Base-by-base conservation (phyloP, 2,329 filamentous ascomycete genomes). In the Aspergillus sp. region DNA sequence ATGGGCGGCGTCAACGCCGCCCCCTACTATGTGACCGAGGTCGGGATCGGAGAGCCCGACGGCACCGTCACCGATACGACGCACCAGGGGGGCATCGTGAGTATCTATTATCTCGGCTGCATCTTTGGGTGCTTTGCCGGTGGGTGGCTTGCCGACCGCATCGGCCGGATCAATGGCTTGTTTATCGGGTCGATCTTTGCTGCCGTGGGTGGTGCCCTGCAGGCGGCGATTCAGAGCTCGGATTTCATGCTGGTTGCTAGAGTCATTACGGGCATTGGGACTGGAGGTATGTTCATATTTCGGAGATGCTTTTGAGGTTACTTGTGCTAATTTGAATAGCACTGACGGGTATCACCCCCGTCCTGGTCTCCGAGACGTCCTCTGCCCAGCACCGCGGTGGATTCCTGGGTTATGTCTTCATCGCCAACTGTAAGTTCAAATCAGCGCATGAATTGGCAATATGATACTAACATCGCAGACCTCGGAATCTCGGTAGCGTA, bases 111-210 rank as follows among this genome's bases (percentile, higher is more conserved):
- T 64, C 74, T 85, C 25, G 83, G 83, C 5, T 78, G 76, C 19
- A 82, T 84, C 60, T 79, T 81, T 56, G 82, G 81, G 13, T 84
- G 82, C 66, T 83, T 84, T 64, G 69, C 76, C 11, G 82, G 82
- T 11, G 82, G 77, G 8, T 81, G 80, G 79, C 70, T 81, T 22
- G 84, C 81, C n/a, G 84, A 86, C 66, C 77, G 76, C 22, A 78
- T 84, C 43, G 84, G 84, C n/a, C 81, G 84, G 31, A 84, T 83
- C 66, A 82, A 81, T 59, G 81, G 81, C 52, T 71, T 84, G 47
- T 77, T 84, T 55, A 71, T 81, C 30, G 82, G 82, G 1, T 74
- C 82, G 1, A 57, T 80, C 41, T 82, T 84, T 64, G 80, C 81
- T 2, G 69, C 85, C 6, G 61, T 84, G 4, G 83, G 83, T 9